These are phyloP conservation scores for Clarireedia homoeocarpa DNA, from an alignment of 2,329 filamentous ascomycete genomes.

Conservation along the genomic window DNA sequence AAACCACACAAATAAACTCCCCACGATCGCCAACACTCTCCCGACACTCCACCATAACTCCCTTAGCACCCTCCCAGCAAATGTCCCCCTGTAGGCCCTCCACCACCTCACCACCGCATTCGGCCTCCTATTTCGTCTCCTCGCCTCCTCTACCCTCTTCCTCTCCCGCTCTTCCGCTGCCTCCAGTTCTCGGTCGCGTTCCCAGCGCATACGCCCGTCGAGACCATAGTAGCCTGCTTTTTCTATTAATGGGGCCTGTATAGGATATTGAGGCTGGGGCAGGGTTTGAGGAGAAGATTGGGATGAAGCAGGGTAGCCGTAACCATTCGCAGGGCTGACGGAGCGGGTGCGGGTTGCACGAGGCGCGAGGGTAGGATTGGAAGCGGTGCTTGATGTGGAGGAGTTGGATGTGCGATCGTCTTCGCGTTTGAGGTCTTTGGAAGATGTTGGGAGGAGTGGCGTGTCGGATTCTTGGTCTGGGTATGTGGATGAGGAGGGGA, in stretches of 20 bases:
- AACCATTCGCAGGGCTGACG: constrained; percentile 26
- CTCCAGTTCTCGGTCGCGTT: constrained; percentile 6
- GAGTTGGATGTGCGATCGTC: constrained; percentile 20
- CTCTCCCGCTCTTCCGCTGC: neutral
- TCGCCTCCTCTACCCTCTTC: constrained; percentile 1
- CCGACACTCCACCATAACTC: constrained; percentile 57
- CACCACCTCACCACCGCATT: constrained; percentile 1
- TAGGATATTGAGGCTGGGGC: constrained; percentile 7
- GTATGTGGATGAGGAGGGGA: neutral
- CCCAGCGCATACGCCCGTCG: constrained; percentile 8
- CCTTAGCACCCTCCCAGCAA: constrained; percentile 40
- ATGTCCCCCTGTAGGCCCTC: constrained; percentile 29
- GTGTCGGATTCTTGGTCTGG: neutral
- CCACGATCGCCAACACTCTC: constrained; percentile 45
- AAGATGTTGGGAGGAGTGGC: constrained; percentile 19
- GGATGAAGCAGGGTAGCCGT: constrained; percentile 22
- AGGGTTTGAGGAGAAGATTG: constrained; percentile 11
- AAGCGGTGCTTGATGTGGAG: constrained; percentile 24
- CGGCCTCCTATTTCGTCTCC: neutral
- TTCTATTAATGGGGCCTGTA: neutral
- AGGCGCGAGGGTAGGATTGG: constrained; percentile 13
- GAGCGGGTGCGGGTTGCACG: constrained; percentile 21
- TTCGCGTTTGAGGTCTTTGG: constrained; percentile 17
- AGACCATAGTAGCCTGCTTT: constrained; percentile 12
- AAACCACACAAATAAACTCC: constrained; percentile 13